phyloP scores from a whole-genome alignment of 2,329 filamentous ascomycete genomes.

The Dothistroma pini region DNA sequence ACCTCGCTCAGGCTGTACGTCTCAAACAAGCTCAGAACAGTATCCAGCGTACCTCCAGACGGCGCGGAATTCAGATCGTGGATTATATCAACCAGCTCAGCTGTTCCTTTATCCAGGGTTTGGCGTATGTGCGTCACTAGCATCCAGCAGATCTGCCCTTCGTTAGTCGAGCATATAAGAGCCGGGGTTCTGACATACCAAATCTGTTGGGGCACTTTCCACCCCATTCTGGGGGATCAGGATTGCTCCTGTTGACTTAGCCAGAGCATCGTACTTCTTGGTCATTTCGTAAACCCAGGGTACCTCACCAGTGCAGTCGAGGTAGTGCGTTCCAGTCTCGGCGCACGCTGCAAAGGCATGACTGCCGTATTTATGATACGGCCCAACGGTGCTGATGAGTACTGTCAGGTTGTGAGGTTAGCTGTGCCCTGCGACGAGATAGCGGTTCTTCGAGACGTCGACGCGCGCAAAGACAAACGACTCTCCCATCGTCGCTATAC shows the following conservation, averaged over 20 bases:
- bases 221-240: constrained; percentile 60
- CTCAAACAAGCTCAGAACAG: constrained; percentile 57
- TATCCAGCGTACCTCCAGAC: constrained; percentile 61
- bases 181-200: constrained; percentile 24
- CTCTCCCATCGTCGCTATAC: neutral
- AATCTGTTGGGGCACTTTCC: constrained; percentile 59
- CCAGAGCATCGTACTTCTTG: constrained; percentile 56
- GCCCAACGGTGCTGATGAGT: constrained; percentile 60
- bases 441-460: neutral
- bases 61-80: constrained; percentile 52
- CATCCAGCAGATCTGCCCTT: constrained; percentile 41
- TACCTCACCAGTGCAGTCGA: constrained; percentile 63
- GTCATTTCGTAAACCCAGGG: constrained; percentile 57
- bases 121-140: constrained; percentile 52
- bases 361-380: constrained; percentile 62
- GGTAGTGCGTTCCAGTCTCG: constrained; percentile 62
- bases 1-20: constrained; percentile 48
- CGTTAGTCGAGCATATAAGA: neutral
- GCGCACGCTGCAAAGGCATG: constrained; percentile 63
- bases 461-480: neutral
- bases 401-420: constrained; percentile 30
- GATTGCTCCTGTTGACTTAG: constrained; percentile 58
- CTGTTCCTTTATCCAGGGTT: constrained; percentile 47
- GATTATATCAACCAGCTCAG: constrained; percentile 51
- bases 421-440: neutral